phyloP scores from a whole-genome alignment of 371 early-diverging fungal genomes.

The Actinomortierella ambigua region DNA sequence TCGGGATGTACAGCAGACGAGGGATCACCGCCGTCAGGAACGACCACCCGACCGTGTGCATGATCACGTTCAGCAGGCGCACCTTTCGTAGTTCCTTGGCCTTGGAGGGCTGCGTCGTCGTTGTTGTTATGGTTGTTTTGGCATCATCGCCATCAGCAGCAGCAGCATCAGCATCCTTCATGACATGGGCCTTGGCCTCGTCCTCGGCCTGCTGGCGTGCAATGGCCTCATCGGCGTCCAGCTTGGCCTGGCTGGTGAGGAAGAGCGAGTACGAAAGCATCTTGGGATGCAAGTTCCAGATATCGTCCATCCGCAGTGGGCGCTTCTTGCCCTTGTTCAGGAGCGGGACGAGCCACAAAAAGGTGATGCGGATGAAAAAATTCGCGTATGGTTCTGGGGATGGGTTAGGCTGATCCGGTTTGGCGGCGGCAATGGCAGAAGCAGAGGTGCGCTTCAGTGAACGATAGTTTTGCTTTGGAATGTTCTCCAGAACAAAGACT shows the following conservation, averaged over 20 bases:
- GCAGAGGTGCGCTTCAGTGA: conserved; percentile 6
- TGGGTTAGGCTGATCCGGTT: conserved; percentile 19
- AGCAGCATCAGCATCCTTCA: too few species aligned
- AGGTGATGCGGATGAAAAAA: conserved; percentile 82
- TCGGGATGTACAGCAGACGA: conserved; percentile 65
- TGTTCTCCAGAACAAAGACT: conserved; percentile 69
- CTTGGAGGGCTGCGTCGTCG: neutral
- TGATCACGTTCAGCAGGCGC: conserved; percentile 46
- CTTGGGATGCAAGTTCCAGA: conserved; percentile 72
- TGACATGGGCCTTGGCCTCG: too few species aligned
- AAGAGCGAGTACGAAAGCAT: conserved; percentile 34
- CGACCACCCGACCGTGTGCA: conserved; percentile 57
- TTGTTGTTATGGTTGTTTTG: too few species aligned
- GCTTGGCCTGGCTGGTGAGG: conserved; percentile 32
- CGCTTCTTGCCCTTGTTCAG: conserved; percentile 78
- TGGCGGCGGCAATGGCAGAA: conserved; percentile 52
- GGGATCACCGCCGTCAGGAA: conserved; percentile 25
- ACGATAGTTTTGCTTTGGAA: conserved; percentile 60
- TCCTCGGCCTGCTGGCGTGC: conserved; percentile 6
- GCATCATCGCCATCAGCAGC: too few species aligned
- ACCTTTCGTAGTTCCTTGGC: conserved; percentile 11
- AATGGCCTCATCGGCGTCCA: conserved; percentile 38
- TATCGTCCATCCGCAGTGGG: conserved; percentile 76
- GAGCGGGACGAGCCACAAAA: conserved; percentile 91
- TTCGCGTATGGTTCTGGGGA: conserved; percentile 81